phyloP scores from a whole-genome alignment of 2,329 filamentous ascomycete genomes.

The Cercospora citrullina region DNA sequence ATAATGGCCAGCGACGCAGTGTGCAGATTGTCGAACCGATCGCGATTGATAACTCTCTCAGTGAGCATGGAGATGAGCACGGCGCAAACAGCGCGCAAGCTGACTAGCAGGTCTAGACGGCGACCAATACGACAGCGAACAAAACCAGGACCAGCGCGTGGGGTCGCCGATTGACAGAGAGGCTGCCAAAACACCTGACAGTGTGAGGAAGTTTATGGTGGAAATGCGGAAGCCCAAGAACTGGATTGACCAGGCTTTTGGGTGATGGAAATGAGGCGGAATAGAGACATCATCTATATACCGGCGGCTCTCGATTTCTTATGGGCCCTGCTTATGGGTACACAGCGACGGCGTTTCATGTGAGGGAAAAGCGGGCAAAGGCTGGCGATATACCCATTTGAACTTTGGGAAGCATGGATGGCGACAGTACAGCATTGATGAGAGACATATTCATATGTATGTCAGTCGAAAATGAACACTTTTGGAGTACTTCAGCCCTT shows the following conservation, averaged over 20 bases:
- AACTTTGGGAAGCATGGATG: slow-evolving; percentile 8
- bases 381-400: slow-evolving; percentile 13
- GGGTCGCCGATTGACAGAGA: slow-evolving; percentile 24
- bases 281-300: background rate
- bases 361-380: slow-evolving; percentile 10
- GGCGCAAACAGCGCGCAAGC: slow-evolving; percentile 19
- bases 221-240: slow-evolving; percentile 27
- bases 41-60: slow-evolving; percentile 17
- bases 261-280: slow-evolving; percentile 11
- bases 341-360: slow-evolving; percentile 21
- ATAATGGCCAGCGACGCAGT: slow-evolving; percentile 22
- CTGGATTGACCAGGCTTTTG: slow-evolving; percentile 29
- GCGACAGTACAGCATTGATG: slow-evolving; percentile 16
- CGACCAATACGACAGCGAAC: slow-evolving; percentile 21
- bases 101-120: slow-evolving; percentile 25
- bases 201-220: slow-evolving; percentile 25
- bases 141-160: slow-evolving; percentile 12
- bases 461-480: background rate
- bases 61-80: slow-evolving; percentile 25
- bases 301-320: slow-evolving; percentile 1
- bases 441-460: background rate
- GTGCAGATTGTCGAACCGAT: slow-evolving; percentile 29
- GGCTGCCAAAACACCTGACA: slow-evolving; percentile 27
- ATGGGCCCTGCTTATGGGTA: background rate
- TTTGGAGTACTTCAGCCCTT: background rate